Evolutionary conservation across 208 protist genomes (phyloP).

Genomic region (Histomonas meleagridis): DNA sequence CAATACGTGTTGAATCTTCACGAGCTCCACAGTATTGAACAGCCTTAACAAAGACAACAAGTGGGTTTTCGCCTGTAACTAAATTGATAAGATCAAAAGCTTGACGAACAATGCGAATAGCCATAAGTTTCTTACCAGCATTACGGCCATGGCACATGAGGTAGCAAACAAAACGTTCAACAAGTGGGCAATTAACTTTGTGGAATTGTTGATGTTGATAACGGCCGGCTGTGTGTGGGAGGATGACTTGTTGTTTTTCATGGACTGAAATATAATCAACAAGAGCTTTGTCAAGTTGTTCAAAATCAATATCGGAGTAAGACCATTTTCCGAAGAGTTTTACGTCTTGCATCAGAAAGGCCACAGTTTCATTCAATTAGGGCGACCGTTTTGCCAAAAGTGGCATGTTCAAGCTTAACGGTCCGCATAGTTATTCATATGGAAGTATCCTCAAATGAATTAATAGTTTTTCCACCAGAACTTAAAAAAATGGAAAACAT

Average conservation of each 20-base stretch:
- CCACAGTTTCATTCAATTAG: too few species aligned
- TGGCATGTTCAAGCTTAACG: too few species aligned
- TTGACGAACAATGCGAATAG: constrained; percentile 90
- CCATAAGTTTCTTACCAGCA: constrained; percentile 98
- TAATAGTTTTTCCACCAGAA: too few species aligned
- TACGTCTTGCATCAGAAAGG: constrained; percentile 48
- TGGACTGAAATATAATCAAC: constrained; percentile 88
- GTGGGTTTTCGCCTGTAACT: constrained; percentile 90
- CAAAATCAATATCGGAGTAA: constrained; percentile 55
- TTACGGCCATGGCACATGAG: constrained; percentile 71
- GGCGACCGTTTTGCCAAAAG: too few species aligned
- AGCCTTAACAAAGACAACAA: constrained; percentile 80
- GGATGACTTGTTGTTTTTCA: constrained; percentile 65
- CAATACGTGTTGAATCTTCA: constrained; percentile 99
- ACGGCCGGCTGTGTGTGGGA: constrained; percentile 91
- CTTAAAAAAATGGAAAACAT: too few species aligned
- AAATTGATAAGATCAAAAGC: constrained; percentile 97
- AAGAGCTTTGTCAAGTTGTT: constrained; percentile 58
- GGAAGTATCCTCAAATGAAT: too few species aligned
- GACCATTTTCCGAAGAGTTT: constrained; percentile 63
- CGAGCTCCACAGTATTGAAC: constrained; percentile 90
- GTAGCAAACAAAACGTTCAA: constrained; percentile 64
- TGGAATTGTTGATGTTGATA: constrained; percentile 92
- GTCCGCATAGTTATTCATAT: too few species aligned
- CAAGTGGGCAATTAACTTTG: constrained; percentile 87